phyloP scores from a whole-genome alignment of 441 rosid genomes.

The Metrosideros polymorpha region DNA sequence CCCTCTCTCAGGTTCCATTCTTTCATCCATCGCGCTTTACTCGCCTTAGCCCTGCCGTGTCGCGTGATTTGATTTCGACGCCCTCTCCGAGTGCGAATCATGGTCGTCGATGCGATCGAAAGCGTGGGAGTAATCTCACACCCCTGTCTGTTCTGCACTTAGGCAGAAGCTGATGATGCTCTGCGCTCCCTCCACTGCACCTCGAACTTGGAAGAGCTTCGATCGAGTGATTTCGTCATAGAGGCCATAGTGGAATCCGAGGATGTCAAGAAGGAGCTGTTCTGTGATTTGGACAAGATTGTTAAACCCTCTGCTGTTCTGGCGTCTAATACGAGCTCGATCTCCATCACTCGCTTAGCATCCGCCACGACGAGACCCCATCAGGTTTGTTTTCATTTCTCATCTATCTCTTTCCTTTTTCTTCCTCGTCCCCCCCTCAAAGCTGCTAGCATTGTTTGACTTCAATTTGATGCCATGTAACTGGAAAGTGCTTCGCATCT shows the following conservation, averaged over 20 bases:
- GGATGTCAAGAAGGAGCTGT: slow-evolving; percentile 59
- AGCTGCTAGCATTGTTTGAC: neutral
- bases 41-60: too few relatives aligned
- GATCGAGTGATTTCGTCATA: slow-evolving; percentile 45
- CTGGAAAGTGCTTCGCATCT: neutral
- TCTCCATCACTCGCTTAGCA: slow-evolving; percentile 79
- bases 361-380: slow-evolving; percentile 53
- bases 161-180: slow-evolving; percentile 52
- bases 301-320: slow-evolving; percentile 52
- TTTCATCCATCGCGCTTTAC: neutral
- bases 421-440: too few relatives aligned
- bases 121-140: neutral
- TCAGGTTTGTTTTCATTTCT: slow-evolving; percentile 41
- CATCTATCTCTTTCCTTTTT: neutral
- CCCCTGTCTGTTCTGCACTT: neutral
- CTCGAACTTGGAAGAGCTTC: slow-evolving; percentile 43
- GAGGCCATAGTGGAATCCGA: slow-evolving; percentile 90
- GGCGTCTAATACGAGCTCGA: slow-evolving; percentile 87
- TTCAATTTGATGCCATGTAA: neutral
- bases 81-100: neutral
- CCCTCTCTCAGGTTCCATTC: slow-evolving; percentile 35
- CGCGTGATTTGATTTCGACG: neutral
- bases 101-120: neutral
- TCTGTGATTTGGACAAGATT: slow-evolving; percentile 45
- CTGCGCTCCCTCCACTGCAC: slow-evolving; percentile 43